Evolutionary conservation across 2,329 filamentous ascomycete species (phyloP), one percentile per base, ranked within the genome.

Genomic region (Tolypocladium inflatum): DNA sequence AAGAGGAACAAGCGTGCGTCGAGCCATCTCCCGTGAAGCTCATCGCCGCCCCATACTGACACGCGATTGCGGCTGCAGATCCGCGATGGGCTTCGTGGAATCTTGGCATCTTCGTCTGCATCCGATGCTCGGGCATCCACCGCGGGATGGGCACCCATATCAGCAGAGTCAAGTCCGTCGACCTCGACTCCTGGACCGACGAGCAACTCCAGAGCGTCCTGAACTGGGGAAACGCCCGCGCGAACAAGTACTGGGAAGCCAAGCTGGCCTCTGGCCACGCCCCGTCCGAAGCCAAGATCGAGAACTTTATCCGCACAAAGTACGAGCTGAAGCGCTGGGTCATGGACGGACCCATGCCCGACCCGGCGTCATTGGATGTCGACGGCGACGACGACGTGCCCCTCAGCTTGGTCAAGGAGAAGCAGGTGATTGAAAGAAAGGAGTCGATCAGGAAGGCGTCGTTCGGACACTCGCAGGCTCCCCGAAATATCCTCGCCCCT

Each of bases 51-150:
- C 19, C 33, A 3, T 52, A 35, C 48, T 52, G 33, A 52, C 48
- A 21, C 30, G 19, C 30, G 30, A 13, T 37, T 26, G 50, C 35
- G 38, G 15, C 35, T 43, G 45, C 71, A 96, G 91, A 97, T 78
- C 94, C 94, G 61, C 85, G 94, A 88, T 99, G 94, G 94, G 94
- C 94, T 38, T 97, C 91, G 71, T 99, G 94, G 94, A 99, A 99
- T 73, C 77, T 99, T 57, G 94, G 94, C 67, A 86, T 99, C 70
- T 99, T 99, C 72, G 80, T 99, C 69, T 99, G 94, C 80, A 99
- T 99, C 72, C 88, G 92, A 71, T 99, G 94, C 76, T 99, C 94
- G 21, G 95, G 95, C 69, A 96, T 99, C 70, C 94, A 99, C 77
- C 90, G 94, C 70, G 91, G 93, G 65, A 97, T 99, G 92, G 94